Evolutionary conservation across 257 asterid species (phyloP).

Genomic region (Avicennia marina): DNA sequence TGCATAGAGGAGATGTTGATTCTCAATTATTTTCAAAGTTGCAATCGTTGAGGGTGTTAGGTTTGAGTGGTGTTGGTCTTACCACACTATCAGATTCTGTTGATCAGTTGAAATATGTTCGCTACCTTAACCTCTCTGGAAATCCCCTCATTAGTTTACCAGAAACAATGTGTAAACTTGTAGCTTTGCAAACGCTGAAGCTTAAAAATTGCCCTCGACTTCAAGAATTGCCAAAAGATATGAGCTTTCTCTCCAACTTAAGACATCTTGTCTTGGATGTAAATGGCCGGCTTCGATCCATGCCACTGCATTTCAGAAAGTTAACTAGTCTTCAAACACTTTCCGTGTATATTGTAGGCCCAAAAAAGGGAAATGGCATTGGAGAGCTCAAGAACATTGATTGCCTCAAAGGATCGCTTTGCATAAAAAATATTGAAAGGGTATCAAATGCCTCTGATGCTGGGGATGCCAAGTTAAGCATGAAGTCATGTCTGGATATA

Average conservation of each 20-base stretch:
- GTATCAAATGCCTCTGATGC: neutral
- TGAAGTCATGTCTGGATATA: conserved; percentile 4
- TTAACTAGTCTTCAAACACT: too few species aligned
- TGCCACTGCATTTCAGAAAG: too few species aligned
- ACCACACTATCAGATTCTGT: conserved; percentile 1
- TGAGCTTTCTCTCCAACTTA: too few species aligned
- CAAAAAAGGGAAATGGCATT: too few species aligned
- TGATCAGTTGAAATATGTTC: conserved; percentile 4
- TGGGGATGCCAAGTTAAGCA: neutral
- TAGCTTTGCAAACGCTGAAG: conserved; percentile 20
- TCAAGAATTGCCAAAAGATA: conserved; percentile 9
- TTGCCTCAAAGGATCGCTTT: too few species aligned
- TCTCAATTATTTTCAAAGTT: neutral
- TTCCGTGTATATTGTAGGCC: too few species aligned
- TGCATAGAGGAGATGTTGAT: neutral
- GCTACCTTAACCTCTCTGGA: conserved; percentile 22
- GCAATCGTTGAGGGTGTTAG: conserved; percentile 15
- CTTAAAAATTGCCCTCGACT: conserved; percentile 15
- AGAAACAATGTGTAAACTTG: conserved; percentile 11
- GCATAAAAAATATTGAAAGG: too few species aligned
- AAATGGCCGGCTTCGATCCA: too few species aligned
- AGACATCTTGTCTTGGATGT: too few species aligned
- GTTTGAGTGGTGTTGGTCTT: conserved; percentile 7
- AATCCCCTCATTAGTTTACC: conserved; percentile 15
- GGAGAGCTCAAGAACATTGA: too few species aligned